Evolutionary conservation across 2,329 filamentous ascomycete genomes (phyloP).

Genomic region (Colletotrichum nymphaeae): DNA sequence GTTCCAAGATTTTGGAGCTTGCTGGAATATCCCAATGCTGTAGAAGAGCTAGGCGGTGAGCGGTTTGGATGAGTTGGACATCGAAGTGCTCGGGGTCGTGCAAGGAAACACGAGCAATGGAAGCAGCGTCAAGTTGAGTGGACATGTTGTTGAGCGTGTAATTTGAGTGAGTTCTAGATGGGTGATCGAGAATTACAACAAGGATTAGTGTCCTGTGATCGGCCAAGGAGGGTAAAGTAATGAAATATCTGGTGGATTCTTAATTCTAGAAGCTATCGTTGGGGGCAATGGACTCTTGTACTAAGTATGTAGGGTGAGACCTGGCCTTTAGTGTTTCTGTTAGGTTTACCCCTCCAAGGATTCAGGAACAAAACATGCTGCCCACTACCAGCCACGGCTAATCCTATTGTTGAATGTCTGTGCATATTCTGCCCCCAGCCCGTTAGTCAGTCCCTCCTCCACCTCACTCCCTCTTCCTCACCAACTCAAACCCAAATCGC

Average conservation of each 20-base stretch:
- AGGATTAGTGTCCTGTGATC: background rate
- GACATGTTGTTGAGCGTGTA: background rate
- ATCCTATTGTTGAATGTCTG: too few species aligned
- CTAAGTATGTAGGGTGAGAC: too few species aligned
- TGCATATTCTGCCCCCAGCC: too few species aligned
- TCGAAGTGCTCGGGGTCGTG: conserved; percentile 18
- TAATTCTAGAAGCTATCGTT: too few species aligned
- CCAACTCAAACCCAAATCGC: conserved; percentile 21
- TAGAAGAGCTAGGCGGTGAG: background rate
- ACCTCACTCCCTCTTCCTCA: background rate
- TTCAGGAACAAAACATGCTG: too few species aligned
- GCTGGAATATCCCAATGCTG: background rate
- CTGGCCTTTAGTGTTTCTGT: too few species aligned
- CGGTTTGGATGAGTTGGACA: conserved; percentile 1
- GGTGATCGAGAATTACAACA: background rate
- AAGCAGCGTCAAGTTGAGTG: conserved; percentile 41
- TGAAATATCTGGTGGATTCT: too few species aligned
- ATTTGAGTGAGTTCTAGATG: background rate
- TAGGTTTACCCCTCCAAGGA: too few species aligned
- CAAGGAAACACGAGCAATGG: conserved; percentile 32
- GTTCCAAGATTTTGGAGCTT: background rate
- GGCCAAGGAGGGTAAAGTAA: background rate
- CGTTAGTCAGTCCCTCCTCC: too few species aligned
- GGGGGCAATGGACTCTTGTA: too few species aligned
- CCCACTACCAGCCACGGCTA: too few species aligned